These are phyloP conservation scores for Lecanoromycetidae sp. DNA, from an alignment of 2,329 filamentous ascomycete species.

Conservation along the genomic window DNA sequence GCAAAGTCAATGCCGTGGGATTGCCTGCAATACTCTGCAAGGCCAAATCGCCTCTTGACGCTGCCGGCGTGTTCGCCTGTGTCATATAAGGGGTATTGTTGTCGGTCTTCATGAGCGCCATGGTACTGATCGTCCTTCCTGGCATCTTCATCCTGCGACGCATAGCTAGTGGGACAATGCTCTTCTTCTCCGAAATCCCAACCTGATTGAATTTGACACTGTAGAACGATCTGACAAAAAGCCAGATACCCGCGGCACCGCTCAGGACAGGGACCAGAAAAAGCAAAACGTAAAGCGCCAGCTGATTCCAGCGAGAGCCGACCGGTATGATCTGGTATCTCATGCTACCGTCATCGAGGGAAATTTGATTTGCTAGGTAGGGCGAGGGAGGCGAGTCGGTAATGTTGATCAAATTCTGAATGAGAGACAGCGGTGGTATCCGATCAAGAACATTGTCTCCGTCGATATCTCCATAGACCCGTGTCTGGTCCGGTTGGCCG, in stretches of 20 bases:
- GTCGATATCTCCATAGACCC: conserved; percentile 50
- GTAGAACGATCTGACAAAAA: conserved; percentile 51
- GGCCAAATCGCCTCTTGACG: background rate
- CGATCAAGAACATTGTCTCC: conserved; percentile 49
- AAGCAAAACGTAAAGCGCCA: conserved; percentile 44
- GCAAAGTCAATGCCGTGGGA: background rate
- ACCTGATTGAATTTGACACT: conserved; percentile 51
- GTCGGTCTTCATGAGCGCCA: background rate
- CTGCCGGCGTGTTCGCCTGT: background rate
- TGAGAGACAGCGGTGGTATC: conserved; percentile 46
- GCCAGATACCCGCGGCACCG: conserved; percentile 39
- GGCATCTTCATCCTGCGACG: conserved; percentile 13
- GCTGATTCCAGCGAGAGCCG: conserved; percentile 43
- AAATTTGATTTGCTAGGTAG: conserved; percentile 43
- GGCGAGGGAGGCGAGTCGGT: conserved; percentile 43
- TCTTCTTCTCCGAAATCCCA: conserved; percentile 40
- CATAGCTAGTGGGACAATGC: conserved; percentile 12
- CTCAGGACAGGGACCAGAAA: conserved; percentile 41
- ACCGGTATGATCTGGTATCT: conserved; percentile 42
- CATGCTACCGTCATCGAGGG: conserved; percentile 43
- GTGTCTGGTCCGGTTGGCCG: conserved; percentile 48
- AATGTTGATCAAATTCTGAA: conserved; percentile 46
- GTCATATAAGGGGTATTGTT: background rate
- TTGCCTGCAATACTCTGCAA: background rate
- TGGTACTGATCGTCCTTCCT: background rate